These are phyloP conservation scores for Colletotrichum ledebouriae DNA, from an alignment of 2,329 filamentous ascomycete genomes.

Conservation along the genomic window DNA sequence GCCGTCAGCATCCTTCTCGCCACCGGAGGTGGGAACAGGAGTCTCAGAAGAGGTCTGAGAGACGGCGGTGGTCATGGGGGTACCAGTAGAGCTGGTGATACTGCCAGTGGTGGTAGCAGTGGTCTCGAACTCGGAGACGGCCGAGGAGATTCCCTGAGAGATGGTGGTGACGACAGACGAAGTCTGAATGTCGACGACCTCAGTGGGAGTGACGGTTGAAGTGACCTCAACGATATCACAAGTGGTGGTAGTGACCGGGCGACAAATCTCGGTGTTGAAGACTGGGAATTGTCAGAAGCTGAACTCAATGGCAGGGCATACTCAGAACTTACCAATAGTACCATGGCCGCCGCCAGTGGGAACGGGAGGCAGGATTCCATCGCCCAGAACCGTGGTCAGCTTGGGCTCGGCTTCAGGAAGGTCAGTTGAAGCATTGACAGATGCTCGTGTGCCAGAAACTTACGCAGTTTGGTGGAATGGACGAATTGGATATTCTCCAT, in stretches of 20 bases:
- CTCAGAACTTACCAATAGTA: background rate
- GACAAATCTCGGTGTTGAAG: background rate
- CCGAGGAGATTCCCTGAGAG: too few species aligned
- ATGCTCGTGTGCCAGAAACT: background rate
- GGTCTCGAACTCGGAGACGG: too few species aligned
- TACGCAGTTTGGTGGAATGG: rapidly evolving
- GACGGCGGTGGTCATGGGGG: background rate
- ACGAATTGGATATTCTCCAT: background rate
- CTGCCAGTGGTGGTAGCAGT: too few species aligned
- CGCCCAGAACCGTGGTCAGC: background rate
- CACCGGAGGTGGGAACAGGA: background rate
- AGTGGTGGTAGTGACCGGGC: rapidly evolving
- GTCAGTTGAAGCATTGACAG: background rate
- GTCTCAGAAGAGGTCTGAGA: background rate
- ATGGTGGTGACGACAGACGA: background rate
- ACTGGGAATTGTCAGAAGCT: background rate
- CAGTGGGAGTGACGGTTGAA: background rate
- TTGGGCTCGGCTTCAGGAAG: background rate
- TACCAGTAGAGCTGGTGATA: too few species aligned
- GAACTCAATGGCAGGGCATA: background rate
- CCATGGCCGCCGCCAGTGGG: background rate
- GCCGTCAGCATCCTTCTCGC: background rate
- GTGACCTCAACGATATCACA: background rate
- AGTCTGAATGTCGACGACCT: background rate
- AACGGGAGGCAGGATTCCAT: background rate